These are phyloP conservation scores for Raphanus sativus DNA, from an alignment of 345 rosid genomes.

Conservation along the genomic window DNA sequence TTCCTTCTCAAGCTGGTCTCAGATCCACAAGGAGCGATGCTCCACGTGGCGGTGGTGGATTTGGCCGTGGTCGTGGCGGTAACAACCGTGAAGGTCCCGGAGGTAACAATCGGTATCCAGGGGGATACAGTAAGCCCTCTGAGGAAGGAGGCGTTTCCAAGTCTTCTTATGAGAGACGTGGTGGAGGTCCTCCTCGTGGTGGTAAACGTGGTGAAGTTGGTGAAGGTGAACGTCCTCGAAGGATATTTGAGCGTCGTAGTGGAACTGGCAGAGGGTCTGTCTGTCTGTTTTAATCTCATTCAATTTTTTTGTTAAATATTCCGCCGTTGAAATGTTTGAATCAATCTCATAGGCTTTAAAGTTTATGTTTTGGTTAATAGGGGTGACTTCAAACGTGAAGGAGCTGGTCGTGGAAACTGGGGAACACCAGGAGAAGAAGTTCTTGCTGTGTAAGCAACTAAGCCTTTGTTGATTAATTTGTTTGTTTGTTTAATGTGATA, in stretches of 20 bases:
- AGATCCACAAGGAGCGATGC: conserved; percentile 50
- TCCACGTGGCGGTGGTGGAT: conserved; percentile 59
- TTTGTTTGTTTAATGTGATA: neutral
- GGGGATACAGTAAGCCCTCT: conserved; percentile 54
- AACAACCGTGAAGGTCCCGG: conserved; percentile 55
- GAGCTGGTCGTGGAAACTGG: conserved; percentile 96
- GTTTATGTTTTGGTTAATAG: conserved; percentile 36
- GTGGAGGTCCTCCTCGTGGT: conserved; percentile 49
- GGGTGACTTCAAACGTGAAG: conserved; percentile 78
- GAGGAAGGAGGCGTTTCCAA: conserved; percentile 71
- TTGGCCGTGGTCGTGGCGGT: conserved; percentile 64
- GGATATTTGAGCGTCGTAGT: conserved; percentile 78
- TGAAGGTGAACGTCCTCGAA: conserved; percentile 72
- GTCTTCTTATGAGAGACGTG: conserved; percentile 48
- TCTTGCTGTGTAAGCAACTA: conserved; percentile 59
- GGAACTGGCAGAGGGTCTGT: conserved; percentile 95
- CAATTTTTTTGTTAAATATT: neutral
- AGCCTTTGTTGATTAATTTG: neutral
- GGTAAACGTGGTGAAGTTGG: conserved; percentile 72
- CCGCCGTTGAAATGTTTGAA: conserved; percentile 5
- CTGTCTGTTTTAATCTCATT: conserved; percentile 41
- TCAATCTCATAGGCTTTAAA: neutral
- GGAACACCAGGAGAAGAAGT: conserved; percentile 77
- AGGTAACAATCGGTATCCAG: conserved; percentile 56
- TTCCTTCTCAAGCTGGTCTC: conserved; percentile 87